Evolutionary conservation across 257 asterid genomes (phyloP), one percentile per base, ranked within the genome.

Genomic region (Solanum pimpinellifolium): DNA sequence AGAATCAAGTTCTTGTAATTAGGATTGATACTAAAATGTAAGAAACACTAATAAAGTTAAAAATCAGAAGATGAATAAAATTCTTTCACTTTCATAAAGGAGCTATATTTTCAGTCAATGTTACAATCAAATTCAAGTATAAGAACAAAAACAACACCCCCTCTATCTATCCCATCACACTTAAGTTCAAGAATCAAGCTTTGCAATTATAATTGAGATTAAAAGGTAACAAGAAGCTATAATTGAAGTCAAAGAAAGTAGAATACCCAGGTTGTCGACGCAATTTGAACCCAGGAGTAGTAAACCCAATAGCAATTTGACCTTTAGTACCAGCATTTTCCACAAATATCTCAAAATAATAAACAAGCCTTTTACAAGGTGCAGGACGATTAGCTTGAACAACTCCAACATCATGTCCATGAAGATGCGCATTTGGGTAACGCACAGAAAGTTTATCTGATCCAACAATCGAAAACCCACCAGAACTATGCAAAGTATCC

Each of bases 251-350:
- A 70, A 52, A 70, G 77, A 37, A n/a, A 83, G 37, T 18, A 68
- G 84, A 89, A 18, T 88, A 97, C 99, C 99, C 99, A 13, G 99
- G 99, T 80, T 96, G 99, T 35, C 98, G 97, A 46, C 97, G 92
- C 89, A 93, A 86, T 86, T 88, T 95, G 90, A 95, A 96, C 14
- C 93, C 95, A 56, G 97, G 88, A n/a, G 98, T 86, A 52, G 99
- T 95, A 84, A 97, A 97, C 65, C 99, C 99, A 83, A 97, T 95
- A 21, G 98, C 92, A 87, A 97, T 88, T 87, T 94, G 97, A 29
- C 98, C 99, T 91, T 91, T 97, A 21, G 92, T 92, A 70, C 99
- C 99, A 16, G 94, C 98, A 89, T 90, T 92, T 93, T 92, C 93
- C 27, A 95, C 98, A 73, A 33, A 83, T 83, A 95, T 94, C 94